Percentiles rank a stretch among this genome's conserved stretches.
These are phyloP conservation scores for Cruciata laevipes DNA, from an alignment of 257 asterid species.

Conservation along the genomic window DNA sequence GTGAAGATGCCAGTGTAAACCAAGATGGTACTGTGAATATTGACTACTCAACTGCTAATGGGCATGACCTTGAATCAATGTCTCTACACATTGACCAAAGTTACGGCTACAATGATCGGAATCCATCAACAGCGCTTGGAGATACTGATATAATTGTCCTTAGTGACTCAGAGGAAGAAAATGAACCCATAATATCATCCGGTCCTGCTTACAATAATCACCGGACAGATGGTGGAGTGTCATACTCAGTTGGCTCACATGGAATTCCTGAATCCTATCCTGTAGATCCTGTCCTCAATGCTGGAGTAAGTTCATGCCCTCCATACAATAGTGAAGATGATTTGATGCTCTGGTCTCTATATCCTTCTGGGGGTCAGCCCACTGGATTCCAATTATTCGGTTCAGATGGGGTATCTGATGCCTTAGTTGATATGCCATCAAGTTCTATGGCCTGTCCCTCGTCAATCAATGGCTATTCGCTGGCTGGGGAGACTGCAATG, in stretches of 20 bases:
- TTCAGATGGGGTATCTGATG: slow-evolving; percentile 62
- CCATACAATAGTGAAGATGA: slow-evolving; percentile 60
- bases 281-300: slow-evolving; percentile 44
- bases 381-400: slow-evolving; percentile 83
- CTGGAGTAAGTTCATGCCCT: slow-evolving; percentile 43
- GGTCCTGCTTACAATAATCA: slow-evolving; percentile 29
- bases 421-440: slow-evolving; percentile 56
- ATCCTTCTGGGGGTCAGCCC: slow-evolving; percentile 66
- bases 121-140: slow-evolving; percentile 38
- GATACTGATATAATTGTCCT: slow-evolving; percentile 67
- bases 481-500: slow-evolving; percentile 43
- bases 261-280: slow-evolving; percentile 55
- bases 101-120: slow-evolving; percentile 32
- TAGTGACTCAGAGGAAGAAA: slow-evolving; percentile 89
- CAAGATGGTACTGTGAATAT: slow-evolving; percentile 63
- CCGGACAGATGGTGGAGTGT: slow-evolving; percentile 31
- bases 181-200: slow-evolving; percentile 34
- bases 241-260: slow-evolving; percentile 40
- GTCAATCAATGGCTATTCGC: slow-evolving; percentile 41
- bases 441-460: slow-evolving; percentile 48
- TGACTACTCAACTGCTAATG: slow-evolving; percentile 51
- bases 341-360: slow-evolving; percentile 70
- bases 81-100: slow-evolving; percentile 47
- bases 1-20: slow-evolving; percentile 84
- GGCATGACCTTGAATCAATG: slow-evolving; percentile 62